phyloP scores from a whole-genome alignment of 495 filamentous ascomycete genomes.

The Aspergillus sparsus region DNA sequence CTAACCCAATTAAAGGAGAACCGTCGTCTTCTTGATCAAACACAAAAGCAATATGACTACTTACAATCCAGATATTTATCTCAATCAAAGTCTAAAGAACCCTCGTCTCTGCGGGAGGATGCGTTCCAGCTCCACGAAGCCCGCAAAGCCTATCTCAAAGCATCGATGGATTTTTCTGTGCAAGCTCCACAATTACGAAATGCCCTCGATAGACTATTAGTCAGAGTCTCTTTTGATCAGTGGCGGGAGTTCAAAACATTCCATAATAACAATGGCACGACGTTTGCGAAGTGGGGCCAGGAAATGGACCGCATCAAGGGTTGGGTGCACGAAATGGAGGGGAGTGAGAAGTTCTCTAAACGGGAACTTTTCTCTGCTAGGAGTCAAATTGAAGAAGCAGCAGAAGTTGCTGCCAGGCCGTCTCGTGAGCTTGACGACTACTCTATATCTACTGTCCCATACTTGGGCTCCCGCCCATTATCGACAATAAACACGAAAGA shows the following conservation, averaged over 20 bases:
- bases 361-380: constrained; percentile 76
- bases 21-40: constrained; percentile 69
- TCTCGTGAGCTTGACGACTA: constrained; percentile 94
- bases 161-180: constrained; percentile 90
- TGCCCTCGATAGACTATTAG: constrained; percentile 80
- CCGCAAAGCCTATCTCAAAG: constrained; percentile 84
- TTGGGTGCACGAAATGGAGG: constrained; percentile 93
- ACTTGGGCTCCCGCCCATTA: constrained; percentile 70
- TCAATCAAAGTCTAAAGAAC: constrained; percentile 91
- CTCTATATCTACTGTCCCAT: constrained; percentile 80
- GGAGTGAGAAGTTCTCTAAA: constrained; percentile 72
- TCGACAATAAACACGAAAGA: constrained; percentile 52
- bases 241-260: constrained; percentile 77
- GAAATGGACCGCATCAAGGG: constrained; percentile 91
- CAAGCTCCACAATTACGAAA: constrained; percentile 79
- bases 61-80: constrained; percentile 74
- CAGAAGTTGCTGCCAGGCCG: constrained; percentile 68
- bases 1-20: constrained; percentile 63
- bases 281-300: constrained; percentile 60
- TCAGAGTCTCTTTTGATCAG: constrained; percentile 79
- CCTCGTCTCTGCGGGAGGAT: constrained; percentile 86
- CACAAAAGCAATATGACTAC: constrained; percentile 80
- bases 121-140: constrained; percentile 96
- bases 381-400: constrained; percentile 78
- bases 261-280: constrained; percentile 57